Evolutionary conservation across 1,139 yeast species (phyloP).

Genomic region (Pichia sp.): DNA sequence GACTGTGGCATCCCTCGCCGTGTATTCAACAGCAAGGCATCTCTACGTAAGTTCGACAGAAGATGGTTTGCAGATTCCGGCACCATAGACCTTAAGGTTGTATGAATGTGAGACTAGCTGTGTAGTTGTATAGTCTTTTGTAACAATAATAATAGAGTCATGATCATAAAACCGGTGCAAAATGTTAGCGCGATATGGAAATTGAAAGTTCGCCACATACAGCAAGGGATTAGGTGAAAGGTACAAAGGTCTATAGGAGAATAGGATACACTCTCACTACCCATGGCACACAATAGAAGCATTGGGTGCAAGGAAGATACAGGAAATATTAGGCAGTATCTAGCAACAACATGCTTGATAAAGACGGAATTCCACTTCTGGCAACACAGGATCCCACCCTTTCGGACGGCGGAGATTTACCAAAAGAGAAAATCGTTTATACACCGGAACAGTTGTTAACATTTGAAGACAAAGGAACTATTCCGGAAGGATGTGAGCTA

Average conservation of each 20-base stretch:
- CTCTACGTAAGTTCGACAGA: conserved; percentile 41
- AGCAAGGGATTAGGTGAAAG: background rate
- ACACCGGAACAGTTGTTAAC: conserved; percentile 19
- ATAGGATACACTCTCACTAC: background rate
- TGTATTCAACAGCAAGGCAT: conserved; percentile 36
- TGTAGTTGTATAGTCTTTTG: background rate
- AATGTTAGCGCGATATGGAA: background rate
- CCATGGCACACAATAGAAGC: background rate
- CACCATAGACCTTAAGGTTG: conserved; percentile 21
- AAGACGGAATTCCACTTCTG: background rate
- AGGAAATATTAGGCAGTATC: too few species aligned
- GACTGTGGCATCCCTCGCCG: conserved; percentile 65
- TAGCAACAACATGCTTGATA: background rate
- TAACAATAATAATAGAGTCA: background rate
- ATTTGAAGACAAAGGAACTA: conserved; percentile 16
- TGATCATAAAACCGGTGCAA: background rate
- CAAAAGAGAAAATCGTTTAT: conserved; percentile 13
- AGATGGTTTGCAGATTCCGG: conserved; percentile 40
- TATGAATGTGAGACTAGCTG: conserved; percentile 8
- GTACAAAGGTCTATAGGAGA: background rate
- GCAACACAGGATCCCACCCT: background rate
- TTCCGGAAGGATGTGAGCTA: conserved; percentile 18
- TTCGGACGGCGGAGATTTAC: background rate
- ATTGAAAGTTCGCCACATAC: background rate
- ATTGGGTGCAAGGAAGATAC: too few species aligned